Percentiles rank a stretch among this genome's conserved stretches.
These are phyloP conservation scores for Candida sojae DNA, from an alignment of 1,139 yeast species.

Conservation along the genomic window DNA sequence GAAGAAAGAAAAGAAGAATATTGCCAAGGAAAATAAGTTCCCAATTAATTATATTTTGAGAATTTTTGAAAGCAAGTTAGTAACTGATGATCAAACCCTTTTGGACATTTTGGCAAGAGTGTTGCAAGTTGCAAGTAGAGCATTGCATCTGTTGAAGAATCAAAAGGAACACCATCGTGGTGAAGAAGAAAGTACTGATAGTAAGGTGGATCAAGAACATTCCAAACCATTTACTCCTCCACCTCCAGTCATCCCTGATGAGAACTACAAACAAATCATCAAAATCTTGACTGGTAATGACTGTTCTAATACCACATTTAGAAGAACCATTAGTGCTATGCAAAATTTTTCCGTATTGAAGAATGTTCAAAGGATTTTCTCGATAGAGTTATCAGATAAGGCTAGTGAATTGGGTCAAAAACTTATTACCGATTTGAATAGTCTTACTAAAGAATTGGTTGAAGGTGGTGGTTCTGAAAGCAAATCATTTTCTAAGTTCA, in stretches of 20 bases:
- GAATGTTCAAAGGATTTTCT: conserved; percentile 66
- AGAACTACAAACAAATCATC: conserved; percentile 63
- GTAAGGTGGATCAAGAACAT: conserved; percentile 12
- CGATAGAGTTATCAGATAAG: conserved; percentile 64
- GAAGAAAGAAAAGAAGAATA: conserved; percentile 34
- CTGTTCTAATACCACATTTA: conserved; percentile 83
- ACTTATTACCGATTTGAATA: conserved; percentile 58
- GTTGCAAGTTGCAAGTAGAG: conserved; percentile 75
- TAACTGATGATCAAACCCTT: conserved; percentile 71
- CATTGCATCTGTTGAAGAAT: conserved; percentile 55
- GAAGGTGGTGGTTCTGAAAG: conserved; percentile 49
- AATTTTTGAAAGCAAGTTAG: conserved; percentile 61
- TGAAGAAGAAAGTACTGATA: background rate
- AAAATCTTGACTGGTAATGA: conserved; percentile 80
- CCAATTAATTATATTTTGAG: conserved; percentile 73
- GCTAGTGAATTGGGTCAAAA: conserved; percentile 64
- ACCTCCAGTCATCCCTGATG: conserved; percentile 67
- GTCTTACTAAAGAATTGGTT: conserved; percentile 49
- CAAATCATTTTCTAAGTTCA: conserved; percentile 63
- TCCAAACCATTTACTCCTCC: conserved; percentile 51
- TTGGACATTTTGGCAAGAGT: conserved; percentile 78
- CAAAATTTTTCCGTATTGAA: conserved; percentile 69
- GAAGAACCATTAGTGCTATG: conserved; percentile 81
- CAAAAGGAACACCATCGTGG: conserved; percentile 13
- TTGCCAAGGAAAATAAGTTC: conserved; percentile 51